These are phyloP conservation scores for Metarhizium robertsii DNA, from an alignment of 2,329 filamentous ascomycete species.

Conservation along the genomic window DNA sequence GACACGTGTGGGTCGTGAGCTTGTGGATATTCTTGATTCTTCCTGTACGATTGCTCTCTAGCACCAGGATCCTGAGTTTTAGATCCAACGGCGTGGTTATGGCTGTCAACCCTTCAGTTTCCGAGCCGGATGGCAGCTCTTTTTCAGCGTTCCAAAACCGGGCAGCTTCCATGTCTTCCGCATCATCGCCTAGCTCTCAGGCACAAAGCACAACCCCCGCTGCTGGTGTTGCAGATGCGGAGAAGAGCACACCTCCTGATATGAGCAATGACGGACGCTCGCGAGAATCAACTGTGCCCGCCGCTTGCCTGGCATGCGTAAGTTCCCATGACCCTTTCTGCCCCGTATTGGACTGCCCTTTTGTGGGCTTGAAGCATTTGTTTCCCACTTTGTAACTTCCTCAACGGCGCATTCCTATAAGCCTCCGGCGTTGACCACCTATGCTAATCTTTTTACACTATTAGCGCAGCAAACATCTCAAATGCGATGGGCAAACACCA, in stretches of 20 bases:
- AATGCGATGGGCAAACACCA: constrained; percentile 62
- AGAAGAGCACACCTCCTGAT: constrained; percentile 4
- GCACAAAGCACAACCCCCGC: constrained; percentile 2
- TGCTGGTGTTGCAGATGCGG: background rate
- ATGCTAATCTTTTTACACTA: constrained; percentile 5
- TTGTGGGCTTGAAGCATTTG: background rate
- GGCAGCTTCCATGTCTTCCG: constrained; percentile 3
- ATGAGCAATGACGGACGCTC: constrained; percentile 9
- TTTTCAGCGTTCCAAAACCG: background rate
- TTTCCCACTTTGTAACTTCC: background rate
- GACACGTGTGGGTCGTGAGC: background rate
- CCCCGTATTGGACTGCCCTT: background rate
- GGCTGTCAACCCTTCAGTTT: constrained; percentile 1
- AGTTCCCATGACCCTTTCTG: constrained; percentile 16
- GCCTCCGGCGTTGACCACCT: background rate
- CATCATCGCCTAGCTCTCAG: constrained; percentile 6
- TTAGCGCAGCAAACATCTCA: constrained; percentile 59
- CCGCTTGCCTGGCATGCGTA: constrained; percentile 48
- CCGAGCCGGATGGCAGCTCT: background rate
- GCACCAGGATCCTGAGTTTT: background rate
- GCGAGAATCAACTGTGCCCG: constrained; percentile 30
- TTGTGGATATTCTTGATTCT: background rate
- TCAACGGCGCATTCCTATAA: background rate
- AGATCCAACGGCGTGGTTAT: background rate
- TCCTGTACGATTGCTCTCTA: background rate